Conservation (phyloP, 129 eudicot genomes). For the Ambrosia artemisiifolia region DNA sequence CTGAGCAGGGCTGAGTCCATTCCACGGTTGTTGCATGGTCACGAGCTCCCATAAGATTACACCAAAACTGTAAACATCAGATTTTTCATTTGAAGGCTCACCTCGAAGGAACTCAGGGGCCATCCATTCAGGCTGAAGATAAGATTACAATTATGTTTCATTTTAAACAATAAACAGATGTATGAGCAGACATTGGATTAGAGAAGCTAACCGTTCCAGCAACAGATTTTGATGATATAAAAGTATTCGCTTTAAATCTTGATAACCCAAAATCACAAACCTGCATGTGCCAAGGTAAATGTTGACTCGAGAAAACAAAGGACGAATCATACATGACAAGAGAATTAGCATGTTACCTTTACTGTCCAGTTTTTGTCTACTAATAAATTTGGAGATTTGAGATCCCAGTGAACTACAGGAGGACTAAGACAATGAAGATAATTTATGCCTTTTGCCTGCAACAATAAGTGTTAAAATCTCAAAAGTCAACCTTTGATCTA, state of each 20-base stretch:
- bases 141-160: too few species aligned
- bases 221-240: conserved; percentile 83
- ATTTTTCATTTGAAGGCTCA: conserved; percentile 90
- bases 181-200: neutral
- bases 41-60: conserved; percentile 98
- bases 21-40: conserved; percentile 97
- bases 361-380: conserved; percentile 97
- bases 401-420: conserved; percentile 94
- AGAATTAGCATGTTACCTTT: conserved; percentile 25
- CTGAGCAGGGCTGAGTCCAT: conserved; percentile 90
- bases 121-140: conserved; percentile 98
- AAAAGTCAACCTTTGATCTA: too few species aligned
- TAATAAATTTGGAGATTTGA: conserved; percentile 89
- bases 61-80: conserved; percentile 94
- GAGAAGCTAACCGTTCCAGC: conserved; percentile 85
- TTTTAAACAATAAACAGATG: too few species aligned
- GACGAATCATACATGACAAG: too few species aligned
- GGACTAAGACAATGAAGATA: conserved; percentile 88
- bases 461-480: neutral
- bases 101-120: conserved; percentile 95
- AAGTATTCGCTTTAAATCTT: conserved; percentile 82
- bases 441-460: conserved; percentile 92
- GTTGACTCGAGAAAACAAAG: too few species aligned
- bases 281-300: too few species aligned
- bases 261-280: conserved; percentile 99